phyloP scores from a whole-genome alignment of 1,284 basidiomycete genomes.

The Agaricales sp. region DNA sequence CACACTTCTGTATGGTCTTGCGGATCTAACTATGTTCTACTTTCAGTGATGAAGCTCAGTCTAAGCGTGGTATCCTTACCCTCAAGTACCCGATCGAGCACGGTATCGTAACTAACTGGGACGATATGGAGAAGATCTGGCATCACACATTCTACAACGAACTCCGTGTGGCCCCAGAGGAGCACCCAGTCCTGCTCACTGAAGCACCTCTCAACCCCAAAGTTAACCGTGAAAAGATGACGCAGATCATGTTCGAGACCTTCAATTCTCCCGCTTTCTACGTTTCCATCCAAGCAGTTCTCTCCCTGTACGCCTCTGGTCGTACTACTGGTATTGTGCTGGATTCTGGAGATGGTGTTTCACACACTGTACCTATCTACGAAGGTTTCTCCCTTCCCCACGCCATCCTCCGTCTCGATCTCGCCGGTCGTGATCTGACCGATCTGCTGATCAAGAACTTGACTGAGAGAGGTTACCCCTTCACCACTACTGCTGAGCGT shows the following conservation, averaged over 20 bases:
- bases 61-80: constrained; percentile 88
- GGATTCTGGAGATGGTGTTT: constrained; percentile 85
- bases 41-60: constrained; percentile 74
- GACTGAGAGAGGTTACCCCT: constrained; percentile 75
- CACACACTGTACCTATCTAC: constrained; percentile 87
- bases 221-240: constrained; percentile 91
- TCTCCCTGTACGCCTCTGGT: constrained; percentile 85
- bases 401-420: constrained; percentile 73
- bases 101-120: constrained; percentile 90
- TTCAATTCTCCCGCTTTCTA: constrained; percentile 90
- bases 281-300: constrained; percentile 83
- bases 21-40: background rate
- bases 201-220: constrained; percentile 87
- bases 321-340: constrained; percentile 86
- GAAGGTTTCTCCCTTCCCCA: constrained; percentile 78
- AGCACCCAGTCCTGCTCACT: constrained; percentile 85
- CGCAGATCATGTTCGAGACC: constrained; percentile 92
- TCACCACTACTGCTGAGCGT: constrained; percentile 73
- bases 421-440: constrained; percentile 77
- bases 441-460: constrained; percentile 75
- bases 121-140: constrained; percentile 92
- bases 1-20: background rate
- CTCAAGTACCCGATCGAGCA: constrained; percentile 74
- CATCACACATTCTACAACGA: constrained; percentile 84
- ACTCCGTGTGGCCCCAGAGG: constrained; percentile 70